Conservation (phyloP, 495 filamentous ascomycete species). For the Glonium stellatum region DNA sequence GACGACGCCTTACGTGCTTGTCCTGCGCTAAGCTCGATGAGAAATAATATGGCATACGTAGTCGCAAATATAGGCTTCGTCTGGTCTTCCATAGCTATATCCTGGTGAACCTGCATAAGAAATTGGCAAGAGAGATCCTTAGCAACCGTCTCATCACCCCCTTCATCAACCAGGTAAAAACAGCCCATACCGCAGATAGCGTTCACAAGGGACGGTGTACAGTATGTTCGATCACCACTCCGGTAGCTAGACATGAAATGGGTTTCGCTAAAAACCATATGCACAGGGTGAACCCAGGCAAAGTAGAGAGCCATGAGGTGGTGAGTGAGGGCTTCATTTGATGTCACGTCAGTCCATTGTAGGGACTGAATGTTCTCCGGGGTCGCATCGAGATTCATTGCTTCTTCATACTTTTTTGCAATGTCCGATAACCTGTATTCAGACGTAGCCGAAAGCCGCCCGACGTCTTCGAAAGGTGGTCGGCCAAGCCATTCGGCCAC, state of each 20-base stretch:
- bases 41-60: conserved; percentile 18
- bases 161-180: conserved; percentile 29
- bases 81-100: conserved; percentile 23
- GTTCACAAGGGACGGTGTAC: conserved; percentile 36
- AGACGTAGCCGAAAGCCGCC: conserved; percentile 16
- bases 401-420: neutral
- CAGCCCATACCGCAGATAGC: conserved; percentile 42
- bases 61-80: neutral
- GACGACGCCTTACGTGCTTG: conserved; percentile 28
- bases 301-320: conserved; percentile 42
- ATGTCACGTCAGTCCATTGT: conserved; percentile 36
- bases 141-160: conserved; percentile 26
- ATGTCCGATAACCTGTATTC: conserved; percentile 19
- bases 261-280: conserved; percentile 39
- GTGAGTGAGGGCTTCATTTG: conserved; percentile 29
- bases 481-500: conserved; percentile 36
- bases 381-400: neutral
- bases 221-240: conserved; percentile 27
- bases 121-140: conserved; percentile 32
- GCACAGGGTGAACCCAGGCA: conserved; percentile 42
- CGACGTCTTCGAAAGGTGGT: conserved; percentile 24
- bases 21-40: conserved; percentile 8
- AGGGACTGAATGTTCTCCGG: conserved; percentile 5
- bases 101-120: conserved; percentile 1
- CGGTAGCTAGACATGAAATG: conserved; percentile 34